Conservation (phyloP, 495 filamentous ascomycete genomes). For the Neurospora cerealis region DNA sequence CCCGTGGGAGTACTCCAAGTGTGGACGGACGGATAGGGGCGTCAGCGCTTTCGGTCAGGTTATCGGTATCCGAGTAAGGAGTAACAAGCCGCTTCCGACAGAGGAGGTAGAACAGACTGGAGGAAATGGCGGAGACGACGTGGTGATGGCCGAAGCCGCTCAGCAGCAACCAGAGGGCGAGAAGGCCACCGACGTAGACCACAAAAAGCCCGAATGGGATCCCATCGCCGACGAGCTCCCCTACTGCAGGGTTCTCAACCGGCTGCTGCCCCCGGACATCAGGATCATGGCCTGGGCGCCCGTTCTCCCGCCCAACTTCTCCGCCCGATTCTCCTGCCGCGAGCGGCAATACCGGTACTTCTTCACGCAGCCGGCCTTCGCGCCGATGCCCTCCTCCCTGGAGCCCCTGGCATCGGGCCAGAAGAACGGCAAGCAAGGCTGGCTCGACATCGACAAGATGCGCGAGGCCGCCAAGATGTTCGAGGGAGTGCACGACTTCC, state of each 20-base stretch:
- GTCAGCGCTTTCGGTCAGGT: slow-evolving; percentile 98
- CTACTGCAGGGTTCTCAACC: slow-evolving; percentile 74
- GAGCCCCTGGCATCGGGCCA: slow-evolving; percentile 16
- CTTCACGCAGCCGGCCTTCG: slow-evolving; percentile 87
- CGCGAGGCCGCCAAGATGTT: slow-evolving; percentile 64
- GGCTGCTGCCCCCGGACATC: slow-evolving; percentile 81
- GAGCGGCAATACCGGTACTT: slow-evolving; percentile 90
- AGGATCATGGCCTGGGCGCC: slow-evolving; percentile 90
- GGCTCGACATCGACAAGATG: slow-evolving; percentile 82
- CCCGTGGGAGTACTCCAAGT: slow-evolving; percentile 82
- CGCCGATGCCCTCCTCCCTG: slow-evolving; percentile 39
- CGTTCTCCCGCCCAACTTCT: slow-evolving; percentile 63
- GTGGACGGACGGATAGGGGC: slow-evolving; percentile 82
- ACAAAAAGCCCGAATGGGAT: slow-evolving; percentile 45
- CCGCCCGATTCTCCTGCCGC: slow-evolving; percentile 85
- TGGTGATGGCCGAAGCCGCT: neutral
- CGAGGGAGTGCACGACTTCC: slow-evolving; percentile 83
- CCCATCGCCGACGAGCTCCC: slow-evolving; percentile 71
- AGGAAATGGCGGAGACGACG: neutral
- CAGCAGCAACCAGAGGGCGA: neutral
- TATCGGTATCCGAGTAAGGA: slow-evolving; percentile 70
- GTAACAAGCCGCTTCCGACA: slow-evolving; percentile 49
- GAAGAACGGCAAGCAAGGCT: slow-evolving; percentile 26
- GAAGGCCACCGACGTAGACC: neutral
- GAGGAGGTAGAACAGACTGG: slow-evolving; percentile 3